Percentiles rank a stretch among this genome's conserved stretches.
phyloP scores from a whole-genome alignment of 306 rosid species.

The Fragaria ananassa region DNA sequence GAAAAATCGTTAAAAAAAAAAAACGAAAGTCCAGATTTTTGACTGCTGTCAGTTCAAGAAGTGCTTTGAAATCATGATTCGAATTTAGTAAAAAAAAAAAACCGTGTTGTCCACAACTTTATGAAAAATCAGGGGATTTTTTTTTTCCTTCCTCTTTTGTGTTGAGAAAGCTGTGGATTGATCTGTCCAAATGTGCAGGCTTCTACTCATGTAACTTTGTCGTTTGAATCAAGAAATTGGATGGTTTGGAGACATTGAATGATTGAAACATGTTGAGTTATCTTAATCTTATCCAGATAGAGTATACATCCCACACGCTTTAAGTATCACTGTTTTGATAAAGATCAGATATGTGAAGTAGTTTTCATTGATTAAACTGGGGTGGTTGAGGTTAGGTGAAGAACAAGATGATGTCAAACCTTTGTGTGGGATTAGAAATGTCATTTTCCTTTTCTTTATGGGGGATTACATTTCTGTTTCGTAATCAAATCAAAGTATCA shows the following conservation, averaged over 20 bases:
- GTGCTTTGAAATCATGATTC: background rate
- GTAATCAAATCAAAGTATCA: background rate
- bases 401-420: constrained; percentile 1
- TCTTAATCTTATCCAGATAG: constrained; percentile 8
- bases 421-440: background rate
- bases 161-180: background rate
- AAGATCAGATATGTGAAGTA: constrained; percentile 4
- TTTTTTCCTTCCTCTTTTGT: too few species aligned
- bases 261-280: constrained; percentile 4
- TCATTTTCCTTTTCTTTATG: background rate
- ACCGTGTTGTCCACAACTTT: background rate
- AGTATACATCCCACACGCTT: background rate
- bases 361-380: constrained; percentile 17
- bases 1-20: too few species aligned
- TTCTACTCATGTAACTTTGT: background rate
- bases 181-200: background rate
- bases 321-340: constrained; percentile 7
- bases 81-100: too few species aligned
- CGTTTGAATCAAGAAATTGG: background rate
- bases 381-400: constrained; percentile 23
- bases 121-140: too few species aligned
- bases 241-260: background rate
- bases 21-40: background rate
- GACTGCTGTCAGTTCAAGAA: background rate
- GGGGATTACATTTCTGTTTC: background rate